A percentile compares a stretch with the other conserved stretches of the same genome.
Evolutionary conservation across 257 asterid genomes (phyloP).

Genomic region (Perilla frutescens): DNA sequence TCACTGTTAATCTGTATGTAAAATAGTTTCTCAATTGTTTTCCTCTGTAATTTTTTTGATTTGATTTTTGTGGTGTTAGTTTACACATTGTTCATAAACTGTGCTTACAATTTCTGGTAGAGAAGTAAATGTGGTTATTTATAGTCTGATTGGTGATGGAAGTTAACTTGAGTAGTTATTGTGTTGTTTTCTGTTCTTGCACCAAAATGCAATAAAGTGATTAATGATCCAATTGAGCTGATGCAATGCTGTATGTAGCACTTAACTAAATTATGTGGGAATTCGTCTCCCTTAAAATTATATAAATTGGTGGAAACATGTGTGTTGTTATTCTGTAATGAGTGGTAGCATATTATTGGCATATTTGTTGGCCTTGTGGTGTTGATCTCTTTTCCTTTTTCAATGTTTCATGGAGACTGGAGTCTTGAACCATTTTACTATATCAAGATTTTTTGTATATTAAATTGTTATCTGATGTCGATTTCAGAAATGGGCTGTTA

Average conservation of each 20-base stretch:
- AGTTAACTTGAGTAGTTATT: slow-evolving; percentile 41
- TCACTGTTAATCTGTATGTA: slow-evolving; percentile 40
- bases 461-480: not conserved
- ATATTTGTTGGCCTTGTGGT: no score
- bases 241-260: slow-evolving; percentile 22
- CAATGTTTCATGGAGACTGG: no score
- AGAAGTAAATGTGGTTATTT: slow-evolving; percentile 35
- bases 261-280: not conserved
- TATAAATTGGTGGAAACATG: no score
- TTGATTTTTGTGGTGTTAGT: slow-evolving; percentile 15
- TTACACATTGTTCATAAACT: slow-evolving; percentile 52
- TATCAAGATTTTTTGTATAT: not conserved
- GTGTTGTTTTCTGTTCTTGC: slow-evolving; percentile 22
- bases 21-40: slow-evolving; percentile 33
- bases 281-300: no score
- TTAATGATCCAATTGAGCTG: not conserved
- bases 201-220: slow-evolving; percentile 32
- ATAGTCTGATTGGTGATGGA: slow-evolving; percentile 41
- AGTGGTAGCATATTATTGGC: no score
- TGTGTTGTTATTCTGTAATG: no score
- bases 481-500: not conserved
- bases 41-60: slow-evolving; percentile 20
- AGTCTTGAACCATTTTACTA: no score
- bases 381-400: no score
- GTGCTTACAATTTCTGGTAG: slow-evolving; percentile 42